Evolutionary conservation across 306 rosid genomes (phyloP).

Genomic region (Vigna mungo): DNA sequence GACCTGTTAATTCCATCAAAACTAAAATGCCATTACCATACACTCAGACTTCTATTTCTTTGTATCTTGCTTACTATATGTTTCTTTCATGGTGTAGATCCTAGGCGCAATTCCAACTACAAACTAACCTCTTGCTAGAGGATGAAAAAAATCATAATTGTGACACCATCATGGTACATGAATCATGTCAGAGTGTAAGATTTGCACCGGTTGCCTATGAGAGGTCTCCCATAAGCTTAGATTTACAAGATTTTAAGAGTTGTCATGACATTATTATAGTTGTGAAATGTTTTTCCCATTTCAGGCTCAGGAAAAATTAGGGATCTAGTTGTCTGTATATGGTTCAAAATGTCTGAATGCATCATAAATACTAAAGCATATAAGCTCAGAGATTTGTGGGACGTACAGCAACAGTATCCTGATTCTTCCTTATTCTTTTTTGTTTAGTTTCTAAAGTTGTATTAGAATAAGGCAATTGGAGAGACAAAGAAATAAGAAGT

Average conservation of each 20-base stretch:
- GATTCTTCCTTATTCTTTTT: conserved; percentile 10
- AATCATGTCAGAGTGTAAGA: not conserved
- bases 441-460: not conserved
- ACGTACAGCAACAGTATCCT: not conserved
- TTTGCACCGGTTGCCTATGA: conserved; percentile 9
- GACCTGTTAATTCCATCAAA: conserved; percentile 1
- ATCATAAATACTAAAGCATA: conserved; percentile 16
- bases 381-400: conserved; percentile 20
- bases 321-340: not conserved
- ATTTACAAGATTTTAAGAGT: conserved; percentile 17
- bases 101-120: not conserved
- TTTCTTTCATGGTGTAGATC: not conserved
- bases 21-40: not conserved
- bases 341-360: not conserved
- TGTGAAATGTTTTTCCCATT: conserved; percentile 1
- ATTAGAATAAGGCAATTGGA: not conserved
- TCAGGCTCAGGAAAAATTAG: not conserved
- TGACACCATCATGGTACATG: not conserved
- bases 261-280: conserved; percentile 9
- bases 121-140: not conserved
- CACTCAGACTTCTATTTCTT: not conserved
- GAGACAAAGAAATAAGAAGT: not conserved
- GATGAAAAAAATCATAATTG: conserved; percentile 10
- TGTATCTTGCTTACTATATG: not conserved
- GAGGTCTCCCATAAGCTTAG: not conserved